Base-by-base conservation (phyloP, 2,329 filamentous ascomycete species). In the Helminthosporium solani region DNA sequence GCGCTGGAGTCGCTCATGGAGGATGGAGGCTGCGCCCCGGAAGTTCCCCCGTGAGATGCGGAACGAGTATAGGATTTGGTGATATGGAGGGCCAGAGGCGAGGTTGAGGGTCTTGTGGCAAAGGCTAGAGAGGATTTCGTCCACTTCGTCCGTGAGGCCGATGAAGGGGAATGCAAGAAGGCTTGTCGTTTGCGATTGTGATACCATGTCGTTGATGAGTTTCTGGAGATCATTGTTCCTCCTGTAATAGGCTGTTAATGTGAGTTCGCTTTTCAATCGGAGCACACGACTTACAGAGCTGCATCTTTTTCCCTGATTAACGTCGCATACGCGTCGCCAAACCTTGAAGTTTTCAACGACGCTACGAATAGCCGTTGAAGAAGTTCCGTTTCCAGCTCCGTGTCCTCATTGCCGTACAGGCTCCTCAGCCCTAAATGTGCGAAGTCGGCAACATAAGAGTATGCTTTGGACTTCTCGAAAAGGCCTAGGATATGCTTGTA, bases 41-140 rank as follows among this genome's bases (percentile, higher is more conserved):
- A 90, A 95, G 72, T 97, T 88, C 61, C 84, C 83, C 56, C 86
- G 86, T 52, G 84, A 84, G 55, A 96, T 86, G 41, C 94, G 84
- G 83, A 92, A 96, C 2, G 91, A 85, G 68, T 96, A 96, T 38
- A 97, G 81, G 46, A 96, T 86, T 60, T 92, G 88, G 64, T 94
- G 88, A 64, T 91, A 95, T 3, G 89, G 87, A 0, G 84, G 80
- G 8, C 71, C 71, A 27, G 68, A 70, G 21, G 73, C 76, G 30
- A 89, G 80, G 45, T 89, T 86, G 34, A 82, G 75, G 28, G 85
- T 83, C 45, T 82, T 80, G 53, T 82, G 82, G 65, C 88, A 90
- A 58, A 88, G 82, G 28, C 84, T 81, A 6, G 82, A 75, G 9
- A 99, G 80, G 30, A 90, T 84, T 4, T 84, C 82, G 64, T 99